These are phyloP conservation scores for Pseudogymnoascus sp. DNA, from an alignment of 2,329 filamentous ascomycete species.

Conservation along the genomic window DNA sequence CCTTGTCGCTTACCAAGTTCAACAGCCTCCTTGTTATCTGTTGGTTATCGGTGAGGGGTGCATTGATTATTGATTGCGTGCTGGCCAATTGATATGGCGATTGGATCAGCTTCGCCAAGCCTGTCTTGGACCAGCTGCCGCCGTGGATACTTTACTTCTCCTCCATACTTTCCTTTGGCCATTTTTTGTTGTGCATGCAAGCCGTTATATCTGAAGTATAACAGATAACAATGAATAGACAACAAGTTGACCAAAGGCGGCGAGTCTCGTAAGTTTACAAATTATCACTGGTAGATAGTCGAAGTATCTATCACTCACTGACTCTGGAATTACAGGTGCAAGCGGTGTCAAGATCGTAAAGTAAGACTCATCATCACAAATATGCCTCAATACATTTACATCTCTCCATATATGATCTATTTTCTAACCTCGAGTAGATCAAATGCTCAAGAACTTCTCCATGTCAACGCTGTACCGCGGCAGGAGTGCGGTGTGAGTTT, in stretches of 20 bases:
- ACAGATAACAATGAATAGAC: not conserved
- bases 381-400: not conserved
- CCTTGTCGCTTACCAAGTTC: not conserved
- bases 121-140: not conserved
- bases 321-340: constrained; percentile 9
- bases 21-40: not conserved
- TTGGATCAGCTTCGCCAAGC: constrained; percentile 3
- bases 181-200: not conserved
- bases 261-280: constrained; percentile 1
- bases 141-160: not conserved
- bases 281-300: not conserved
- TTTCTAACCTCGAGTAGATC: constrained; percentile 10
- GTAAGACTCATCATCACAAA: not conserved
- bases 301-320: not conserved
- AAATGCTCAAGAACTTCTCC: constrained; percentile 14
- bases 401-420: not conserved
- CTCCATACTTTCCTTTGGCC: not conserved
- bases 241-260: not conserved
- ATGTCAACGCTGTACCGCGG: constrained; percentile 11
- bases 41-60: not conserved
- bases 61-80: constrained; percentile 2
- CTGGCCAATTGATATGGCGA: constrained; percentile 1
- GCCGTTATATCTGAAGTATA: constrained; percentile 1
- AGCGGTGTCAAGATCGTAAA: constrained; percentile 15
- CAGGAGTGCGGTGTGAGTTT: constrained; percentile 14